Base-by-base conservation (phyloP, 805 yeast genomes). In the Candida methanosorbosa region DNA sequence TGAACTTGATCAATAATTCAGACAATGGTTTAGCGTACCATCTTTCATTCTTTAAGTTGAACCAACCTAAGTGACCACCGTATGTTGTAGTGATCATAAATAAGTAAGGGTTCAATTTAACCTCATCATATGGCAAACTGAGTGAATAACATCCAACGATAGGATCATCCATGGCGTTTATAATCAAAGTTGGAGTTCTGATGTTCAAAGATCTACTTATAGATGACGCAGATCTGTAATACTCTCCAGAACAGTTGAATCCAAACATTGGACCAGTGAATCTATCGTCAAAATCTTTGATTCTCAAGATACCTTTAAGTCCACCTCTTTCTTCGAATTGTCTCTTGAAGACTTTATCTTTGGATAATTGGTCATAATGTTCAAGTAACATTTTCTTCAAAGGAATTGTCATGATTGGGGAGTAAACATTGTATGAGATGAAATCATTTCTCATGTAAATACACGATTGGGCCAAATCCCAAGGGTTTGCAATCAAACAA, bases 1-100 rank as follows among this genome's bases (percentile, higher is more conserved):
- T 49, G 34, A 49, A 49, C 21, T 43, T 41, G 3, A 31, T 38
- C 15, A 56, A 18, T 11, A 70, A 64, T 37, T 60, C 57, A 18
- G 72, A 54, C 28, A 76, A 39, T 18, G 79, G 80, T 7, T 62
- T 59, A 4, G 72, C 57, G 43, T 68, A 74, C 94, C 94, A 85
- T 46, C 86, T 71, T 28, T 64, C 63, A 18, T 81, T 81, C 18
- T 66, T 59, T 32, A 64, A 57, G 42, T 69, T 64, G 40, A 75
- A 84, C 80, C 81, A 84, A n/a, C 84, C 92, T 35, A 84, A 66
- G 56, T 84, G 95, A 1, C 94, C 94, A 6, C 95, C 95, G 34
- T 71, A 63, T 28, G 70, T 65, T 6, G 88, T 79, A 38, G 75
- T 69, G 5, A 77, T 63, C 47, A 79, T 44, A 29, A 70, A 57